Percentiles rank a stretch among this genome's conserved stretches.
Conservation (phyloP, 169 alveolate genomes). For the Cryptosporidium felis region DNA sequence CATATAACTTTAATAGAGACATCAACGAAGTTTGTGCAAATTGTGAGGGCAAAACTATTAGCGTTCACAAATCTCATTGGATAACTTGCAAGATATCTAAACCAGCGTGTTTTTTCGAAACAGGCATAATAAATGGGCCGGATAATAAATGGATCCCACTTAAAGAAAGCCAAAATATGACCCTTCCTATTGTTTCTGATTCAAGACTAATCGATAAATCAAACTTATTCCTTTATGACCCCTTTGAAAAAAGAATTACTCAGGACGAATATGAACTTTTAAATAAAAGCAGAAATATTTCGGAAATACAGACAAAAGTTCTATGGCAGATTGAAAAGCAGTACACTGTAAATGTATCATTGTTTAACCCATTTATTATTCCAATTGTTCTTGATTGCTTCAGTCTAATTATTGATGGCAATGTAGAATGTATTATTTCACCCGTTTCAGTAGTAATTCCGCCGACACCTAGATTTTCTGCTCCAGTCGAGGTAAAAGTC, state of each 20-base stretch:
- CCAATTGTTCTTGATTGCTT: constrained; percentile 50
- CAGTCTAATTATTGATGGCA: constrained; percentile 29
- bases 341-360: constrained; percentile 40
- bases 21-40: constrained; percentile 12
- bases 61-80: not conserved
- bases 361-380: constrained; percentile 39
- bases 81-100: not conserved
- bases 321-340: constrained; percentile 27
- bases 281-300: not conserved
- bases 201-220: not conserved
- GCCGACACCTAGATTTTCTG: constrained; percentile 41
- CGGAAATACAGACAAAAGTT: not conserved
- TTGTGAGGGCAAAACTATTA: not conserved
- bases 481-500: constrained; percentile 57
- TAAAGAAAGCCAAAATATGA: not conserved
- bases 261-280: not conserved
- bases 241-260: constrained; percentile 40
- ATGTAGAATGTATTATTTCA: constrained; percentile 37
- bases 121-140: not conserved
- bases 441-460: constrained; percentile 67
- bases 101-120: not conserved
- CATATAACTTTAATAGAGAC: not conserved
- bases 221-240: constrained; percentile 46
- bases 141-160: constrained; percentile 29
- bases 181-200: not conserved